Evolutionary conservation across 208 protist species (phyloP), one percentile per base, ranked within the genome.

Genomic region (Wallacemonas sp.): DNA sequence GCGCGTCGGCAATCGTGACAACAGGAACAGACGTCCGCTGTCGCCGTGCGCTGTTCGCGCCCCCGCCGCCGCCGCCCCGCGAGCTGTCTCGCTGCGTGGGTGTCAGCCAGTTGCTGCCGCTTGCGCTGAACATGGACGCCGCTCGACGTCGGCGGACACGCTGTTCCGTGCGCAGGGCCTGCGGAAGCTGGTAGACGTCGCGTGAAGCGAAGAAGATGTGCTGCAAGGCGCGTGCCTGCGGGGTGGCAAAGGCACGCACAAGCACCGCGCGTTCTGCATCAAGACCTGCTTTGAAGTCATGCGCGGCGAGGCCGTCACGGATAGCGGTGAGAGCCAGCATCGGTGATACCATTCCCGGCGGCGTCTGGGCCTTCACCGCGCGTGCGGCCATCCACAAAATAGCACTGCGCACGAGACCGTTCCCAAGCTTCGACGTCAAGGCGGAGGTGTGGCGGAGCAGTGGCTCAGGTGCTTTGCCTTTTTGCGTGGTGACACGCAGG

Each of bases 281-380:
- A 17, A 57, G 50, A 22, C 50, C 50, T 39, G 24, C 3, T 19
- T 57, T 57, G 50, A 57, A 57, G 30, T 57, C 50, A 6, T 5
- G 5, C 50, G 3, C 26, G 17, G 50, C 50, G n/a, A 57, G 50
- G 29, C 50, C 50, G 30, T 57, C 13, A 17, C 50, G 50, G 15
- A 61, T 45, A 0, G 54, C 54, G 10, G 33, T 9, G 13, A 61
- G 37, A 21, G 54, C 54, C 4, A 42, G 37, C 19, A 42, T 3
- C 33, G 54, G 54, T 4, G 54, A 61, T 3, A 61, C 24, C 54
- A 61, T 61, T 32, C 54, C 54, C 5, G 54, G 38, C 21, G 54
- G 54, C 0, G 54, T 61, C 13, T 61, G 1, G 15, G 33, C n/a
- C 13, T 17, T 24, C 36, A 61, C 54, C 5, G 4, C 19, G 17